Evolutionary conservation across 2,329 filamentous ascomycete genomes (phyloP).

Genomic region (Elsinoe batatas): DNA sequence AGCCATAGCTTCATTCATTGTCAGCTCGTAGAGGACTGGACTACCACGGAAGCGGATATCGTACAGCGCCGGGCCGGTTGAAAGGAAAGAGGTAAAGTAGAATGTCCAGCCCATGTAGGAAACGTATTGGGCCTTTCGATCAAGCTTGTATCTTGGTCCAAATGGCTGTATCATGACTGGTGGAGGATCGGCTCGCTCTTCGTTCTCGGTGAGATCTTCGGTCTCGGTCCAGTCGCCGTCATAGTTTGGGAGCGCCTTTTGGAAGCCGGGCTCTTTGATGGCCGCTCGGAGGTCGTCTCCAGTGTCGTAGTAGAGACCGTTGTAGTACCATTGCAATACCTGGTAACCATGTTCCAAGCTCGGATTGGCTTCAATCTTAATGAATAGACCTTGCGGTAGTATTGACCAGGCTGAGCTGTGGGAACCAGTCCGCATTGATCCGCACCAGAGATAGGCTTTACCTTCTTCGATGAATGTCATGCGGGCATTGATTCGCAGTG

Average conservation of each 20-base stretch:
- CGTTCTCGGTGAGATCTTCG: slow-evolving; percentile 27
- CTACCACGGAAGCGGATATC: slow-evolving; percentile 44
- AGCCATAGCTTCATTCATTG: slow-evolving; percentile 43
- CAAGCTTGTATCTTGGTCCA: slow-evolving; percentile 33
- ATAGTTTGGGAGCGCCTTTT: slow-evolving; percentile 39
- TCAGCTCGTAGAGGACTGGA: slow-evolving; percentile 44
- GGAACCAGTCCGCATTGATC: slow-evolving; percentile 34
- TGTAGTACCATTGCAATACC: slow-evolving; percentile 43
- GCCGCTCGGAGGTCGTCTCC: slow-evolving; percentile 40
- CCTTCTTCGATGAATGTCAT: slow-evolving; percentile 34
- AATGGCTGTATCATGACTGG: slow-evolving; percentile 30
- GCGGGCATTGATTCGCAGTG: slow-evolving; percentile 28
- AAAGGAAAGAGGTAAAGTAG: slow-evolving; percentile 38
- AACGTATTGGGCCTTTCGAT: slow-evolving; percentile 38
- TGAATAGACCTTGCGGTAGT: slow-evolving; percentile 38
- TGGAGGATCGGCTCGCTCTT: slow-evolving; percentile 45
- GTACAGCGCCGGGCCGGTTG: slow-evolving; percentile 38
- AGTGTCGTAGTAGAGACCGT: slow-evolving; percentile 42
- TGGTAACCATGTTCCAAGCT: slow-evolving; percentile 30
- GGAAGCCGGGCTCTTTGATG: slow-evolving; percentile 34
- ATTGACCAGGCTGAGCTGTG: slow-evolving; percentile 36
- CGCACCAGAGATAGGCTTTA: slow-evolving; percentile 39
- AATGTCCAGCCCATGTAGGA: slow-evolving; percentile 47
- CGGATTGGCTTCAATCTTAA: slow-evolving; percentile 25
- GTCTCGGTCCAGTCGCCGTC: slow-evolving; percentile 42